Conservation (phyloP, 768 basidiomycete genomes). For the Roridomyces roridus region DNA sequence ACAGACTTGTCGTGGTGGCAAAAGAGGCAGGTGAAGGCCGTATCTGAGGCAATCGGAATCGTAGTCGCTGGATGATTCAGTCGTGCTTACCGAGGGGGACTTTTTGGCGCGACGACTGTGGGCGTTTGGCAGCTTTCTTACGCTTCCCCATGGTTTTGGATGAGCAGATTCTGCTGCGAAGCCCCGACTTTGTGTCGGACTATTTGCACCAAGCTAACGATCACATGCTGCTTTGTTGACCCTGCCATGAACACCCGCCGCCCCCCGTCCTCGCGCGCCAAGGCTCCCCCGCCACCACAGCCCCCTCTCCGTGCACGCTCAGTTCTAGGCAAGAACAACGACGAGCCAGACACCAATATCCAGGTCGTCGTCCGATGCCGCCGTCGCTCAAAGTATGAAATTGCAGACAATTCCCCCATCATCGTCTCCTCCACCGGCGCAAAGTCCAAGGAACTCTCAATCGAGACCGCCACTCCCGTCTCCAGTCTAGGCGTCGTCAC, state of each 20-base stretch:
- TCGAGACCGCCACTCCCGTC: conserved; percentile 76
- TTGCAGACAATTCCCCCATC: conserved; percentile 85
- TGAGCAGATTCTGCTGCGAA: too few relatives aligned
- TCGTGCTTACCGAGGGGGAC: conserved; percentile 72
- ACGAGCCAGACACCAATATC: conserved; percentile 82
- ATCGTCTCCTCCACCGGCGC: conserved; percentile 84
- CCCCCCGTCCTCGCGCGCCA: conserved; percentile 55
- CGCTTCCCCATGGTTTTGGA: conserved; percentile 76
- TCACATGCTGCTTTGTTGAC: conserved; percentile 25
- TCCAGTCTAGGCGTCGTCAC: conserved; percentile 78
- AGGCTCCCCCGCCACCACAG: conserved; percentile 42
- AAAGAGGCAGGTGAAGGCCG: conserved; percentile 85
- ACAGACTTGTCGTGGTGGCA: conserved; percentile 92
- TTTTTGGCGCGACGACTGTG: conserved; percentile 67
- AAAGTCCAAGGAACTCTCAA: conserved; percentile 75
- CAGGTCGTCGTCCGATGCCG: conserved; percentile 93
- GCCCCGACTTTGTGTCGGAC: too few relatives aligned
- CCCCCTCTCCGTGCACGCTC: conserved; percentile 62
- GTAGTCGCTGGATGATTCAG: conserved; percentile 2
- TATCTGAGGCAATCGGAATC: conserved; percentile 54
- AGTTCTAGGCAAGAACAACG: conserved; percentile 50
- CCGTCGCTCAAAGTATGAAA: conserved; percentile 83
- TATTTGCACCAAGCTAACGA: too few relatives aligned
- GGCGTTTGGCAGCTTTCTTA: conserved; percentile 88
- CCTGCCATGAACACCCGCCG: conserved; percentile 69